A percentile compares a stretch with the other conserved stretches of the same genome.
These are phyloP conservation scores for Barbarea vulgaris DNA, from an alignment of 345 rosid species.

Conservation along the genomic window DNA sequence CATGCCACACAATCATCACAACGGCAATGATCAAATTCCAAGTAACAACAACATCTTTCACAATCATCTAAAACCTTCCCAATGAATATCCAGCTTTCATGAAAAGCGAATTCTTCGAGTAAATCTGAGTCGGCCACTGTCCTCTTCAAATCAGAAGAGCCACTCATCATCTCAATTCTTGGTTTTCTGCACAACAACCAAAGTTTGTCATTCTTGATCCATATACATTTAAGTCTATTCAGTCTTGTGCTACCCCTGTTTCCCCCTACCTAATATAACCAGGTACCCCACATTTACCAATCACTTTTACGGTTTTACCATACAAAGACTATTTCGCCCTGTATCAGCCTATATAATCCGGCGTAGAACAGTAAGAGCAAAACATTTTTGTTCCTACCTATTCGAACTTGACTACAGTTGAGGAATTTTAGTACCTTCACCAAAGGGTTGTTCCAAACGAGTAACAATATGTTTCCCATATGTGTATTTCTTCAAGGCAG, in stretches of 20 bases:
- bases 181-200: constrained; percentile 23
- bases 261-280: not conserved
- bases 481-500: constrained; percentile 75
- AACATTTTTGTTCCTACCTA: not conserved
- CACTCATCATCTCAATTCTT: constrained; percentile 19
- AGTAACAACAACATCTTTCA: constrained; percentile 7
- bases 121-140: constrained; percentile 26
- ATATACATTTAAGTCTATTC: not conserved
- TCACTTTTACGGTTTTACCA: not conserved
- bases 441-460: constrained; percentile 59
- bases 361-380: not conserved
- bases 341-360: not conserved
- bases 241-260: not conserved
- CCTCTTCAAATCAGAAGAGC: not conserved
- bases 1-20: constrained; percentile 36
- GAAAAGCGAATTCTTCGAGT: constrained; percentile 10
- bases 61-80: constrained; percentile 24
- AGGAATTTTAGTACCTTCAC: constrained; percentile 49
- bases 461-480: constrained; percentile 80
- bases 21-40: constrained; percentile 21
- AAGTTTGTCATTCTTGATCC: not conserved
- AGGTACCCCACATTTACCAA: not conserved
- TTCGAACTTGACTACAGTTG: not conserved
- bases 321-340: not conserved
- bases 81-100: constrained; percentile 29